Evolutionary conservation across 1,139 yeast species (phyloP), one percentile per base, ranked within the genome.

Genomic region (Kodamaea suecica): DNA sequence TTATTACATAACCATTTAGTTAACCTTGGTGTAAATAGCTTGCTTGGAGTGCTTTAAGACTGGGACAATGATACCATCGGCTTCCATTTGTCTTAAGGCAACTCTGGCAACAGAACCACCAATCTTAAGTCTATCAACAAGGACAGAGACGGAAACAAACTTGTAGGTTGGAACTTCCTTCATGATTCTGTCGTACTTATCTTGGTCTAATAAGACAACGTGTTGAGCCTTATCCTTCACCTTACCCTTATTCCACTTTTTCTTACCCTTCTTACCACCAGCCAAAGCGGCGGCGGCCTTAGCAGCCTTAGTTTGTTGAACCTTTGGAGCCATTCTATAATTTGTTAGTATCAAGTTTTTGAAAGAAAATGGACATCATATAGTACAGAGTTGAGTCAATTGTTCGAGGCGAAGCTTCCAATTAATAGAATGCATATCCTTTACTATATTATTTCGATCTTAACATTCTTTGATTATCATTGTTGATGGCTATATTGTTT

Each of bases 241-340:
- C 85, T 95, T 88, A 76, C 97, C 97, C 83, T 92, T 90, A 84
- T 95, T 85, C 98, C 98, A 92, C 96, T 92, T 92, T 95, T 92
- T 92, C 88, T 94, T 92, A 77, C 96, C 88, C 73, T 92, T 88
- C 87, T 92, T 92, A 83, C 97, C 97, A 85, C 97, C 97, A 72
- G 97, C 96, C 82, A 88, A 79, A 73, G 97, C 97, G 80, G 98
- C 97, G 66, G 97, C 97, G 71, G 97, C 97, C 83, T 90, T 90
- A 69, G 95, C 96, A 73, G 97, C 97, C 82, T 92, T 92, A 67
- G 97, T 84, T 76, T 87, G 94, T 81, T 90, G 97, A 75, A 86
- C 78, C 80, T 90, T 92, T 81, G 97, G 97, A 75, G 97, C 97
- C 98, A 92, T 90, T 73, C 80, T 69, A 53, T 31, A 33, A 33